Evolutionary conservation across 805 yeast genomes (phyloP).

Genomic region (Myxozyma lipomycoides): DNA sequence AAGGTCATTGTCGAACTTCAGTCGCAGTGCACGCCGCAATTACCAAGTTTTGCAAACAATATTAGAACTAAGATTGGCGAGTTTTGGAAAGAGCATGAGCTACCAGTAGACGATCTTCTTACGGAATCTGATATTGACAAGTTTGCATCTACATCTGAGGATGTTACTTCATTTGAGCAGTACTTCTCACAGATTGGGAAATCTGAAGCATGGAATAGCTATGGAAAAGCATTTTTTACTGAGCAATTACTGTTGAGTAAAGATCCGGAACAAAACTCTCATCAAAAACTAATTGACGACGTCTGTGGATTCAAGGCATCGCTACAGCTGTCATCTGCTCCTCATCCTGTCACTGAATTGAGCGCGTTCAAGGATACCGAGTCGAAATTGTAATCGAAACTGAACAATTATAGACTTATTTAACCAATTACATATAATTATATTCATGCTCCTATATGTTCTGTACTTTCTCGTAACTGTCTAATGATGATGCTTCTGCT

Average conservation of each 20-base stretch:
- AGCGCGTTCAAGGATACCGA: slow-evolving; percentile 15
- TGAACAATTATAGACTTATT: neutral
- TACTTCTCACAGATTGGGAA: slow-evolving; percentile 5
- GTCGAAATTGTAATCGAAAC: slow-evolving; percentile 18
- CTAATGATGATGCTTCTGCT: slow-evolving; percentile 21
- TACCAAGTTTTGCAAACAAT: slow-evolving; percentile 10
- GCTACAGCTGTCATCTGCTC: slow-evolving; percentile 55
- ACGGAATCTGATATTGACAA: slow-evolving; percentile 4
- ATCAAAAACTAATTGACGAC: slow-evolving; percentile 36
- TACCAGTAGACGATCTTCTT: slow-evolving; percentile 11
- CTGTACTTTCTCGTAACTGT: neutral
- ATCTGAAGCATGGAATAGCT: slow-evolving; percentile 8
- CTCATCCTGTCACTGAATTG: slow-evolving; percentile 45
- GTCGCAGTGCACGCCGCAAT: slow-evolving; percentile 43
- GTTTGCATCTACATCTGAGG: slow-evolving; percentile 2
- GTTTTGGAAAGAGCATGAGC: slow-evolving; percentile 14
- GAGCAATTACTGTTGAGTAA: slow-evolving; percentile 29
- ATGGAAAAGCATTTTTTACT: slow-evolving; percentile 11
- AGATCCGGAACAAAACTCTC: slow-evolving; percentile 48
- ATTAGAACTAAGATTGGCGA: slow-evolving; percentile 11
- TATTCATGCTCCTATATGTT: neutral
- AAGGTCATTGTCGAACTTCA: slow-evolving; percentile 60
- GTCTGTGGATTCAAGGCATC: slow-evolving; percentile 55
- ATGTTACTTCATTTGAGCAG: slow-evolving; percentile 7
- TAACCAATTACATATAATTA: neutral